A percentile compares a stretch with the other conserved stretches of the same genome.
Evolutionary conservation across 1,284 basidiomycete species (phyloP).

Genomic region (Trametes hirsuta): DNA sequence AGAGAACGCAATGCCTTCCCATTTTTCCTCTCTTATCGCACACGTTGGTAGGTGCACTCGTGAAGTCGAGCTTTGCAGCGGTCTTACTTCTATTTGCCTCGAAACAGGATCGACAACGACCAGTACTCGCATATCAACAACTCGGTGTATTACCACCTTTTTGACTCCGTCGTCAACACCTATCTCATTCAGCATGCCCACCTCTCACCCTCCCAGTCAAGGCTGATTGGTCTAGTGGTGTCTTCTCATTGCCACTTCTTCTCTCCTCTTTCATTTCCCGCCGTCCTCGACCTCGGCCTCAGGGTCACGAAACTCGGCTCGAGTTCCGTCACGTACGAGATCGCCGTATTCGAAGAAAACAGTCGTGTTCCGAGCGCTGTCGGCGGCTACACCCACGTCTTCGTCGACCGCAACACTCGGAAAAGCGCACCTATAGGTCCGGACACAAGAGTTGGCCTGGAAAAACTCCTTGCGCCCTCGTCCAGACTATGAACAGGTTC

Average conservation of each 20-base stretch:
- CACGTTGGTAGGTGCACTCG: constrained; percentile 60
- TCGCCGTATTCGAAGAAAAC: constrained; percentile 67
- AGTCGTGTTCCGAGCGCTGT: constrained; percentile 57
- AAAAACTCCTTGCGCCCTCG: constrained; percentile 31
- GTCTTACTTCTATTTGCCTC: neutral
- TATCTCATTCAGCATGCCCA: constrained; percentile 67
- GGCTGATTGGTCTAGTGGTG: constrained; percentile 70
- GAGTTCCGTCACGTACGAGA: constrained; percentile 76
- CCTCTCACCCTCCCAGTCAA: constrained; percentile 40
- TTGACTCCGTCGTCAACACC: constrained; percentile 77
- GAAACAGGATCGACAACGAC: constrained; percentile 76
- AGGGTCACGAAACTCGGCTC: constrained; percentile 65
- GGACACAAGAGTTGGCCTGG: constrained; percentile 46
- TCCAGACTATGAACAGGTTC: constrained; percentile 19
- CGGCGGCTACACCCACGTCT: constrained; percentile 83
- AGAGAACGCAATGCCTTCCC: constrained; percentile 55
- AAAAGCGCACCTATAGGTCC: constrained; percentile 53
- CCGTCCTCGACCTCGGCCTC: constrained; percentile 66
- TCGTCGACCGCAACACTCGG: constrained; percentile 61
- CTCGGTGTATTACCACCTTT: constrained; percentile 76
- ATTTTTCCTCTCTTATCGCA: constrained; percentile 64
- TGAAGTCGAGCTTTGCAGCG: neutral
- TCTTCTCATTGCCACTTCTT: constrained; percentile 77
- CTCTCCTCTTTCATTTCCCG: constrained; percentile 68
- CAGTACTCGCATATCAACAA: constrained; percentile 82